Evolutionary conservation across 2,329 filamentous ascomycete genomes (phyloP).

Genomic region (Fusarium foetens): DNA sequence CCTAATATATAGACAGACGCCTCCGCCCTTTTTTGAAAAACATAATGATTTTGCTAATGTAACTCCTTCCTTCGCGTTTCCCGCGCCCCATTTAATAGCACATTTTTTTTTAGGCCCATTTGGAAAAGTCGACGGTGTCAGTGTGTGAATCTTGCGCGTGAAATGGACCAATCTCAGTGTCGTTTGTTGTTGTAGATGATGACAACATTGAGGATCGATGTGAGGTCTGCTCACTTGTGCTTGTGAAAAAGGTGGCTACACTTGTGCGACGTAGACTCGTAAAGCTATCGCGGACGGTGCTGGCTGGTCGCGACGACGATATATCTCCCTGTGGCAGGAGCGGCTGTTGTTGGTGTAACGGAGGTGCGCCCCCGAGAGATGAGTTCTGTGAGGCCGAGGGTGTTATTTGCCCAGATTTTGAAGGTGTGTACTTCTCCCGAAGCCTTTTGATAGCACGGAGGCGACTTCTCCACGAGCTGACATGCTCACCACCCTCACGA

Average conservation of each 20-base stretch:
- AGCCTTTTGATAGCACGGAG: conserved; percentile 86
- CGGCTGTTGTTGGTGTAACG: conserved; percentile 36
- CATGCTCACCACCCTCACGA: conserved; percentile 79
- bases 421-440: conserved; percentile 71
- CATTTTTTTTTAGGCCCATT: conserved; percentile 48
- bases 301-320: conserved; percentile 53
- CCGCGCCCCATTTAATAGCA: not conserved
- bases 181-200: conserved; percentile 64
- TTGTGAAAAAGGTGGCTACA: conserved; percentile 72
- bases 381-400: conserved; percentile 46
- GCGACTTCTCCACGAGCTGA: conserved; percentile 89
- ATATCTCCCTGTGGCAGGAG: conserved; percentile 36
- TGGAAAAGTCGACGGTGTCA: conserved; percentile 54
- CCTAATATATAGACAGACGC: conserved; percentile 47
- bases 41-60: conserved; percentile 25
- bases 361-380: conserved; percentile 43
- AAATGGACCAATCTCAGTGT: conserved; percentile 60
- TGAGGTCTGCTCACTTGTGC: conserved; percentile 64
- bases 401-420: conserved; percentile 49
- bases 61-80: conserved; percentile 14
- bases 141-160: conserved; percentile 47
- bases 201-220: conserved; percentile 68
- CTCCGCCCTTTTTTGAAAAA: conserved; percentile 19
- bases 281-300: conserved; percentile 69
- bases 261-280: conserved; percentile 70